Percentiles rank a stretch among this genome's conserved stretches.
Evolutionary conservation across 768 basidiomycete genomes (phyloP).

Genomic region (Exidia glandulosa): DNA sequence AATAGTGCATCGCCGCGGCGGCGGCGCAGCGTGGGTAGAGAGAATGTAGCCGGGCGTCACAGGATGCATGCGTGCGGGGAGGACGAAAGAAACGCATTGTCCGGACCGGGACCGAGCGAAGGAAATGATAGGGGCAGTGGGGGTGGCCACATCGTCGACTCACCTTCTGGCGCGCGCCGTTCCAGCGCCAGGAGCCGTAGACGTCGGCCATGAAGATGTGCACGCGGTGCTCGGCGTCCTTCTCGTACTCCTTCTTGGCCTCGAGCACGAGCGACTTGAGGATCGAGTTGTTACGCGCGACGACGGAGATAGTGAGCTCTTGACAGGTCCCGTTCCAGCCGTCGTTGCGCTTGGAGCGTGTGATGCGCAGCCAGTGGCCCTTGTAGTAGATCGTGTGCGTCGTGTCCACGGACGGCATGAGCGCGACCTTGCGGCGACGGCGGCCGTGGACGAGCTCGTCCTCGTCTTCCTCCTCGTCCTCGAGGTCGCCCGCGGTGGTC

Average conservation of each 20-base stretch:
- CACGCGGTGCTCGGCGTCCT: constrained; percentile 82
- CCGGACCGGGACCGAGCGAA: too few relatives aligned
- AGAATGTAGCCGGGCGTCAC: too few relatives aligned
- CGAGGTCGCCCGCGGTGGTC: constrained; percentile 62
- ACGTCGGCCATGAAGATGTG: constrained; percentile 85
- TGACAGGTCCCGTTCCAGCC: constrained; percentile 59
- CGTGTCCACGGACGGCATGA: constrained; percentile 70
- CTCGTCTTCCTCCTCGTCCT: constrained; percentile 42
- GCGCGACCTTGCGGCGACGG: constrained; percentile 67
- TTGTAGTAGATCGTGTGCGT: constrained; percentile 85
- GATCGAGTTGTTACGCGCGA: constrained; percentile 80
- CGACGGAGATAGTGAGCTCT: constrained; percentile 60
- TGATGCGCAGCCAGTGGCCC: constrained; percentile 82
- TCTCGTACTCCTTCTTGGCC: constrained; percentile 82
- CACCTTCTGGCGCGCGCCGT: constrained; percentile 69
- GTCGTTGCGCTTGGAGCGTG: constrained; percentile 63
- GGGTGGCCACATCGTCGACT: background rate
- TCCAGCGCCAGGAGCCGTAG: constrained; percentile 78
- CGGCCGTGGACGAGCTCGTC: constrained; percentile 53
- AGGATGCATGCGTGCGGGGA: background rate
- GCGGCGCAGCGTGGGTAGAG: too few relatives aligned
- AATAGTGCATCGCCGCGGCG: too few relatives aligned
- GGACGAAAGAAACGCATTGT: background rate
- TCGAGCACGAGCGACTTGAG: constrained; percentile 78
- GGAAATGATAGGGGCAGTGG: too few relatives aligned